Evolutionary conservation across 192 early-diverging fungal genomes (phyloP), one percentile per base, ranked within the genome.

Genomic region (Entomortierella parvispora): DNA sequence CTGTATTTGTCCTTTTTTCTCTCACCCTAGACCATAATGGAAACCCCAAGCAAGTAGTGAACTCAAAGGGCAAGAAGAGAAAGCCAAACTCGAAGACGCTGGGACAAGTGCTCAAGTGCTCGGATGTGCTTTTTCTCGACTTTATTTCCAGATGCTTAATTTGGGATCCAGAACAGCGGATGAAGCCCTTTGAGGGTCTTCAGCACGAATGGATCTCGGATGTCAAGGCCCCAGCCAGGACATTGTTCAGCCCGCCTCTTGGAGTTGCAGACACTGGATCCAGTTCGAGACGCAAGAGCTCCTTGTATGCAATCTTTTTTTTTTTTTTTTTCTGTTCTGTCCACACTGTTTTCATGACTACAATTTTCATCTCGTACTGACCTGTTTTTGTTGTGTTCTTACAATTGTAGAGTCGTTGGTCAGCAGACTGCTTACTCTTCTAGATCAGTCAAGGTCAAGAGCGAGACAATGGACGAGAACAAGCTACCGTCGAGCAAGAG

Each of bases 11-110:
- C 45, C 78, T 78, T 68, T 44, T 61, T 17, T 46, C 45, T 48
- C 9, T 28, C 56, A 23, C 42, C 28, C 33, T 28, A 89, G 88
- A 89, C 60, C 62, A 70, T 2, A 70, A 71, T 61, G 71, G 81
- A 22, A 77, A 71, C 23, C 92, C 92, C 9, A 81, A 87, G 18
- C 53, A 85, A 12, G 76, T 90, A 8, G 74, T 88, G 7, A 96
- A 94, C 82, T 88, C 90, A 0, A 96, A 97, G 85, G 95, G 95
- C 68, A 93, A 90, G 81, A 89, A 87, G 60, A 89, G 95, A 31
- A 83, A 89, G 17, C 93, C 93, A 8, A 85, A 85, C 2, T 83
- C 90, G 14, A 90, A 91, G 65, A 88, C 92, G 29, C 82, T 98
- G 55, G 83, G 83, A 2, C 82, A 86, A 28, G 86, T 87, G 34